Conservation (phyloP, 208 protist species). For the Histomonas meleagridis region DNA sequence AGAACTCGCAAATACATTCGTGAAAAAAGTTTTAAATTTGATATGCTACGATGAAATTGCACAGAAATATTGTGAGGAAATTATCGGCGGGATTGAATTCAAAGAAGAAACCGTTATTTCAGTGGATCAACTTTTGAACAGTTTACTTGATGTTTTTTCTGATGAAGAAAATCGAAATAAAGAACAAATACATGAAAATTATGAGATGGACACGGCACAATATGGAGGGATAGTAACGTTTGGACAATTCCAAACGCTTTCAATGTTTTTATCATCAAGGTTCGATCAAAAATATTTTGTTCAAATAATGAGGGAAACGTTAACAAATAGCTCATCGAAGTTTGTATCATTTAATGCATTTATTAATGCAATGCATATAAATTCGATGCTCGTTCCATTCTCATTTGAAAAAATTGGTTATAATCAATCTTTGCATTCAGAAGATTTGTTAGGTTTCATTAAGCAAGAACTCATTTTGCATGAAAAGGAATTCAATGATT, state of each 20-base stretch:
- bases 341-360: not conserved
- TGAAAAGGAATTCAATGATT: not conserved
- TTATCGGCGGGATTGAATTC: not conserved
- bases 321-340: not conserved
- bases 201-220: constrained; percentile 16
- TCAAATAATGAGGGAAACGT: constrained; percentile 11
- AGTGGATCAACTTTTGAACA: not conserved
- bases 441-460: not conserved
- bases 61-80: not conserved
- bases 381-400: not conserved
- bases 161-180: not conserved
- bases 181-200: not conserved
- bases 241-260: not conserved
- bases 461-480: not conserved
- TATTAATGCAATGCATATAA: constrained; percentile 1
- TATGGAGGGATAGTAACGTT: constrained; percentile 1
- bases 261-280: not conserved
- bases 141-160: not conserved
- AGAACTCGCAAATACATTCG: not conserved
- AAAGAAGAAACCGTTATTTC: not conserved
- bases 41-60: not conserved
- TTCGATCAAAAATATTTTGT: not conserved
- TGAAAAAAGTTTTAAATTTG: not conserved
- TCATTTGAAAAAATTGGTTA: not conserved
- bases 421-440: not conserved